phyloP scores from a whole-genome alignment of 129 eudicot species.

The Helianthus annuus region DNA sequence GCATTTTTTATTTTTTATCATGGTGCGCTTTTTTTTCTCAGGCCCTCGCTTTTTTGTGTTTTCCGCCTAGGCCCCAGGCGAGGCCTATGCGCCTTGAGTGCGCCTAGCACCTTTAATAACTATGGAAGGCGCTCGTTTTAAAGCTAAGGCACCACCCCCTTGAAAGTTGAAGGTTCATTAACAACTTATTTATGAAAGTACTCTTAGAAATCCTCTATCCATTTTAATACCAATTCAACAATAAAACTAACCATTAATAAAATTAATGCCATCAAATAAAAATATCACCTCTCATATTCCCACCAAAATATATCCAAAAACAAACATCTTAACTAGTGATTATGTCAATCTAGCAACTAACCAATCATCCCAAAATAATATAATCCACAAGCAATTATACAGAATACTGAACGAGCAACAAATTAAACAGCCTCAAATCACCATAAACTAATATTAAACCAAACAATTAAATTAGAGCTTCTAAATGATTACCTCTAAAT shows the following conservation, averaged over 20 bases:
- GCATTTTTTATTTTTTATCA: no score
- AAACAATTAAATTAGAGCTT: not conserved
- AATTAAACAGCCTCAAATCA: not conserved
- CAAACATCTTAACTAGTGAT: not conserved
- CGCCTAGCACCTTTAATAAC: no score
- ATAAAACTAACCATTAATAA: not conserved
- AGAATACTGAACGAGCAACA: not conserved
- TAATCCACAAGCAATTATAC: not conserved
- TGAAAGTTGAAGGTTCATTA: not conserved
- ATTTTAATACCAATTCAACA: not conserved
- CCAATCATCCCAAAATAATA: not conserved
- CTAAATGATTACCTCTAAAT: slow-evolving; percentile 34
- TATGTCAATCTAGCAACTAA: not conserved
- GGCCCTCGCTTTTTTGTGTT: no score
- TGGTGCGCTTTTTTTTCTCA: no score
- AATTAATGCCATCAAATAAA: not conserved
- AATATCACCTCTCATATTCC: not conserved
- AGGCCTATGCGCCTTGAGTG: no score
- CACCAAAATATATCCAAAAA: not conserved
- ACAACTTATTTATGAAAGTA: not conserved
- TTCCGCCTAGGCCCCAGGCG: no score
- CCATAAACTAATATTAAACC: not conserved
- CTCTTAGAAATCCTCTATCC: not conserved
- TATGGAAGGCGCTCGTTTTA: no score
- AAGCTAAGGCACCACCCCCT: no score